phyloP scores from a whole-genome alignment of 106 monocot genomes.

The Allium sativum region DNA sequence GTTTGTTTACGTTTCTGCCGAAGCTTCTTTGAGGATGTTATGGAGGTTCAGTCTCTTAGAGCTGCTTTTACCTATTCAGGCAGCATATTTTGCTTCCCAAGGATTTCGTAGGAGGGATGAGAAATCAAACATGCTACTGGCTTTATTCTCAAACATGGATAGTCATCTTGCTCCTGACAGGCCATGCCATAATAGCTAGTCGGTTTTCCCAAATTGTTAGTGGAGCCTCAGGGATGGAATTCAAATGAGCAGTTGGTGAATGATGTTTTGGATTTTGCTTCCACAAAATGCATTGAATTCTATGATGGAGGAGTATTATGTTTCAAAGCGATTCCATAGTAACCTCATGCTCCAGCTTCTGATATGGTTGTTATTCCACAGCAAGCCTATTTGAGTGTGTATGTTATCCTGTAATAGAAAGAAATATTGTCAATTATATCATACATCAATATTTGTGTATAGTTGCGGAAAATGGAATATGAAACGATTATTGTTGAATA shows the following conservation, averaged over 20 bases:
- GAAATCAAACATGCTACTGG: conserved; percentile 80
- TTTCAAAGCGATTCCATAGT: conserved; percentile 67
- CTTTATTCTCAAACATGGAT: conserved; percentile 15
- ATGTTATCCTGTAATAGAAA: too few relatives aligned
- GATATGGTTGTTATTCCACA: conserved; percentile 49
- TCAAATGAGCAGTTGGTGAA: conserved; percentile 24
- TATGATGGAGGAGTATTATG: conserved; percentile 65
- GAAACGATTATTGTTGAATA: too few relatives aligned
- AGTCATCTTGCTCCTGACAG: not conserved
- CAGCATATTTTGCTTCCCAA: conserved; percentile 86
- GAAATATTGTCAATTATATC: too few relatives aligned
- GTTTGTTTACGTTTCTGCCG: conserved; percentile 89
- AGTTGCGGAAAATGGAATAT: too few relatives aligned
- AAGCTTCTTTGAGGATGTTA: conserved; percentile 80
- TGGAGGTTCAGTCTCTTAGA: conserved; percentile 94
- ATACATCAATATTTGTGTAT: too few relatives aligned
- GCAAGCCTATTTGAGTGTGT: too few relatives aligned
- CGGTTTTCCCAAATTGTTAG: conserved; percentile 47
- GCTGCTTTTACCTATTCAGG: conserved; percentile 87
- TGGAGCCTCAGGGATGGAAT: conserved; percentile 30
- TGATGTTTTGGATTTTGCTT: conserved; percentile 44
- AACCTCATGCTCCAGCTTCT: conserved; percentile 73
- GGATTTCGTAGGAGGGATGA: conserved; percentile 77
- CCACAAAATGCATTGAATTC: conserved; percentile 35
- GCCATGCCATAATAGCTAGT: too few relatives aligned